These are phyloP conservation scores for Zymoseptoria pseudotritici DNA, from an alignment of 2,329 filamentous ascomycete species.

Conservation along the genomic window DNA sequence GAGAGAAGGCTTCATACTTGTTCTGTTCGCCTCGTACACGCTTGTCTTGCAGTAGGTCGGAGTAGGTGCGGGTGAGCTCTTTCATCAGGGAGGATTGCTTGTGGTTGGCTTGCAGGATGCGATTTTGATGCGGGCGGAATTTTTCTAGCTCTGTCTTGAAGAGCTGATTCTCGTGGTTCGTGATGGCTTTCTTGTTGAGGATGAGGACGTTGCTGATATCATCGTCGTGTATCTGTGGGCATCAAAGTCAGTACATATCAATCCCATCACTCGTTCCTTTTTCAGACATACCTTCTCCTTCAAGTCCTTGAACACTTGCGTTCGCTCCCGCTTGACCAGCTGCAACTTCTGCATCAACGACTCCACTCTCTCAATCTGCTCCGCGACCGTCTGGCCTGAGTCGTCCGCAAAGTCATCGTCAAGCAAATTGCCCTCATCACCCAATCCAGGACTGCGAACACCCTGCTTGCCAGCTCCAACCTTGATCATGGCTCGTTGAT, in stretches of 20 bases:
- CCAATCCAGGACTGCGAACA: slow-evolving; percentile 45
- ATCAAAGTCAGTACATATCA: slow-evolving; percentile 6
- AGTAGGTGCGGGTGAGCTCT: slow-evolving; percentile 81
- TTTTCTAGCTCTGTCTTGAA: slow-evolving; percentile 98
- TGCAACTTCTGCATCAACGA: slow-evolving; percentile 86
- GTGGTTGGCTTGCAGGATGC: slow-evolving; percentile 85
- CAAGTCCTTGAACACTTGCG: slow-evolving; percentile 88
- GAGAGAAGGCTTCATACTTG: slow-evolving; percentile 84
- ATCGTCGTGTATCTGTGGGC: slow-evolving; percentile 73
- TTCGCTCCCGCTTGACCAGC: slow-evolving; percentile 82
- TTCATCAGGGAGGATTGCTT: slow-evolving; percentile 94
- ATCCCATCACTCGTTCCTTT: neutral
- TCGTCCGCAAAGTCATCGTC: slow-evolving; percentile 88
- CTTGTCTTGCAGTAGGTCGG: slow-evolving; percentile 84
- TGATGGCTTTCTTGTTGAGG: slow-evolving; percentile 92
- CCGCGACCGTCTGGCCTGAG: slow-evolving; percentile 67
- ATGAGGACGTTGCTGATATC: slow-evolving; percentile 97
- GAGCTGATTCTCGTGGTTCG: slow-evolving; percentile 82
- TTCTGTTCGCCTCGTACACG: slow-evolving; percentile 87
- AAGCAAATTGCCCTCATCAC: slow-evolving; percentile 68
- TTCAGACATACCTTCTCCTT: slow-evolving; percentile 75
- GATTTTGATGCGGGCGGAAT: slow-evolving; percentile 85
- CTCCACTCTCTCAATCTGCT: slow-evolving; percentile 84
- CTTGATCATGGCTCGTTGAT: slow-evolving; percentile 78
- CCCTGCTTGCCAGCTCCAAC: slow-evolving; percentile 61